Evolutionary conservation across 331 rosid genomes (phyloP).

Genomic region (Malus hybrid): DNA sequence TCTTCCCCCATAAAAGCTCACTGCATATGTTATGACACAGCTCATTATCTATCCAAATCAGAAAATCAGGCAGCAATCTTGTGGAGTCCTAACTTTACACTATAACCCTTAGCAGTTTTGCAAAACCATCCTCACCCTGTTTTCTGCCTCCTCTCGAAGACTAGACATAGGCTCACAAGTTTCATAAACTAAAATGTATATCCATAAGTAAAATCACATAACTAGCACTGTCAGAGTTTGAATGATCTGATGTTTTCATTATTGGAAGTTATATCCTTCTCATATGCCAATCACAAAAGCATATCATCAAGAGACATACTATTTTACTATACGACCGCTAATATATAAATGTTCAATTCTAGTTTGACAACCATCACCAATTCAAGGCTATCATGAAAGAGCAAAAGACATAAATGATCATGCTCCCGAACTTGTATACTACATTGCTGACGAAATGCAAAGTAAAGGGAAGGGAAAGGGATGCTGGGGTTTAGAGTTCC

Average conservation of each 20-base stretch:
- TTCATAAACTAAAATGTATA: neutral
- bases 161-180: neutral
- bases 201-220: neutral
- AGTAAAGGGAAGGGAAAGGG: neutral
- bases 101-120: neutral
- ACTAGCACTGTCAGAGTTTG: neutral
- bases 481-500: neutral
- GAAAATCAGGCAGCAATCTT: neutral
- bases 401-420: neutral
- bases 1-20: neutral
- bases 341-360: neutral
- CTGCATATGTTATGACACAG: neutral
- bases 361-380: neutral
- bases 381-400: neutral
- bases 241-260: neutral
- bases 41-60: neutral
- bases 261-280: neutral
- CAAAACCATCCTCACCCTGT: neutral
- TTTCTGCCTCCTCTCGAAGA: neutral
- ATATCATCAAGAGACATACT: neutral
- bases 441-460: neutral
- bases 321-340: neutral
- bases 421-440: neutral
- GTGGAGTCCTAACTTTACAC: neutral
- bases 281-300: neutral